Evolutionary conservation across 139 green algal genomes (phyloP).

Genomic region (Micractinium conductrix): DNA sequence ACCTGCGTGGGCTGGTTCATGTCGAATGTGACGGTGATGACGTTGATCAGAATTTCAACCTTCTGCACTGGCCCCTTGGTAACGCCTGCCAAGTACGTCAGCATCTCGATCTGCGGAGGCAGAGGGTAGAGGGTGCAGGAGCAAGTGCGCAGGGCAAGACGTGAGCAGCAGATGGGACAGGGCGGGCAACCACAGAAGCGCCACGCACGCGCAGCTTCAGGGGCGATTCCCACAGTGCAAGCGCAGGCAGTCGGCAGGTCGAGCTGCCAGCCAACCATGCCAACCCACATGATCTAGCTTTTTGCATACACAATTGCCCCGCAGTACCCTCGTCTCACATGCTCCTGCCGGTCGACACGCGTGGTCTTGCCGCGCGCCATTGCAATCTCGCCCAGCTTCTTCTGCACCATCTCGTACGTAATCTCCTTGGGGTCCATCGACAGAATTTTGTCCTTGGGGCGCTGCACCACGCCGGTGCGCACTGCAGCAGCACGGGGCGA

Average conservation of each 20-base stretch:
- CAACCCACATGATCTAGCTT: no score
- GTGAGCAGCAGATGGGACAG: no score
- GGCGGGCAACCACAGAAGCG: no score
- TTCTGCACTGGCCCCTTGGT: conserved; percentile 85
- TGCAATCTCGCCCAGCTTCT: conserved; percentile 94
- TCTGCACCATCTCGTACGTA: conserved; percentile 95
- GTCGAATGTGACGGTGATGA: conserved; percentile 96
- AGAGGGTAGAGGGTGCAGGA: no score
- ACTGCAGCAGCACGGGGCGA: not conserved
- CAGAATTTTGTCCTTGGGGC: conserved; percentile 85
- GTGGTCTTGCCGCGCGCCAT: conserved; percentile 85
- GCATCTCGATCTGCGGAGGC: conserved; percentile 83
- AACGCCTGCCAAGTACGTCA: conserved; percentile 88
- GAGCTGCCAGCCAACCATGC: no score
- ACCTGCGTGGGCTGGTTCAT: conserved; percentile 82
- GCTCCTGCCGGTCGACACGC: conserved; percentile 85
- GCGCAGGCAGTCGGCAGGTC: no score
- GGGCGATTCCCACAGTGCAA: no score
- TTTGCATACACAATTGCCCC: no score
- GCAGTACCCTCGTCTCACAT: no score
- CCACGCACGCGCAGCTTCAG: no score
- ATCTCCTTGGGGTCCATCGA: conserved; percentile 92
- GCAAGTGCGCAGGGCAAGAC: no score
- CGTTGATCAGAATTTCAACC: conserved; percentile 75
- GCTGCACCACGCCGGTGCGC: conserved; percentile 43